Evolutionary conservation across 805 yeast species (phyloP), one percentile per base, ranked within the genome.

Genomic region (Saccharomyces paradoxus): DNA sequence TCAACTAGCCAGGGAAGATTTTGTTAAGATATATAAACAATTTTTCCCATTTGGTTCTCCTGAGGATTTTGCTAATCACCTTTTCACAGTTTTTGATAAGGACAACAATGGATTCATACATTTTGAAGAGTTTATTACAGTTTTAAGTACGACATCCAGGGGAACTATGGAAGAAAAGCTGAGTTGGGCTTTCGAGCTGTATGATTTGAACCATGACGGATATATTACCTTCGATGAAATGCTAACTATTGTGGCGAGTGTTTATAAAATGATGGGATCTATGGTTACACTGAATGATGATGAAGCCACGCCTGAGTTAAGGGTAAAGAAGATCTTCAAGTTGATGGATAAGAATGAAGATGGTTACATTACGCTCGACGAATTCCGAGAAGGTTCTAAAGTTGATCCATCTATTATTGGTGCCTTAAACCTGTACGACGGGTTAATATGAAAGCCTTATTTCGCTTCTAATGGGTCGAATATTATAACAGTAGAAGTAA

Each of bases 41-140:
- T 94, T 92, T 70, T 94, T 94, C 77, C 99, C 99, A 21, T 94
- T 94, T 75, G 99, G 99, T 0, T 96, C 92, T 64, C 97, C 99
- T 0, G 81, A 87, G 3, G 92, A 89, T 55, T 94, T 89, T 72
- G 89, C 97, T 54, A 87, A 83, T 55, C 87, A 85, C 62, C 85
- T 95, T 14, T 94, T 94, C 72, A 82, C 84, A 53, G 96, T 89
- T 2, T 91, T 94, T 70, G 98, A 94, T 69, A 79, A 81, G 46
- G 94, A 89, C 66, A 77, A 81, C 63, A 80, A 81, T 56, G 96
- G 95, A 24, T 79, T 81, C 47, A 87, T 94, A 46, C 96, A 89
- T 66, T 94, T 94, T 74, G 87, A 86, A 71, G 97, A 90, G 70
- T 94, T 94, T 68, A 91, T 94, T 29, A 79, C 87, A 30, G 96